These are phyloP conservation scores for Teratosphaeria gauchensis DNA, from an alignment of 2,329 filamentous ascomycete species.

Conservation along the genomic window DNA sequence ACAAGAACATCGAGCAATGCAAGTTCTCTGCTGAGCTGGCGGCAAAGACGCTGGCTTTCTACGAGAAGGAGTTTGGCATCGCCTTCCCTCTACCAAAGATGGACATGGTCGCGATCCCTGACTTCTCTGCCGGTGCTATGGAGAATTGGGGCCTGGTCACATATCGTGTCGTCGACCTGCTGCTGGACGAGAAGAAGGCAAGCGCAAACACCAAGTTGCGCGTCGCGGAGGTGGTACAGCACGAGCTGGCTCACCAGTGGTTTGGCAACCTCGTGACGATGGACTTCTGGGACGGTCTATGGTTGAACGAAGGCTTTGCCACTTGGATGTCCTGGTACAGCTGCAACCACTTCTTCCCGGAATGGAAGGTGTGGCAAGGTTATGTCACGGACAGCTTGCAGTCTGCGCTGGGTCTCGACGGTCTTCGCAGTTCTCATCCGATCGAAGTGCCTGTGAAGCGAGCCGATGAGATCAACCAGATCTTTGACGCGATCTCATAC, in stretches of 20 bases:
- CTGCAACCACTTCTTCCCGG: slow-evolving; percentile 89
- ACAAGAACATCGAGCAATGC: slow-evolving; percentile 82
- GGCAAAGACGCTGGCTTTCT: slow-evolving; percentile 82
- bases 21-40: slow-evolving; percentile 84
- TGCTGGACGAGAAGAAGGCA: slow-evolving; percentile 85
- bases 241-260: slow-evolving; percentile 96
- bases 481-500: slow-evolving; percentile 96
- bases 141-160: slow-evolving; percentile 97
- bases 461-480: slow-evolving; percentile 94
- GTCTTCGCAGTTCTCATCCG: slow-evolving; percentile 85
- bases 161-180: slow-evolving; percentile 82
- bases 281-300: slow-evolving; percentile 97
- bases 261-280: slow-evolving; percentile 96
- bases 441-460: slow-evolving; percentile 95
- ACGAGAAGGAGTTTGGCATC: slow-evolving; percentile 87
- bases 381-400: slow-evolving; percentile 92
- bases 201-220: slow-evolving; percentile 84
- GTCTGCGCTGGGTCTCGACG: slow-evolving; percentile 77
- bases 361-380: slow-evolving; percentile 96
- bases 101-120: slow-evolving; percentile 93
- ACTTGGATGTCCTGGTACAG: slow-evolving; percentile 93
- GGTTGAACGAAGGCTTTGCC: slow-evolving; percentile 90
- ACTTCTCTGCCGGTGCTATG: slow-evolving; percentile 94
- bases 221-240: slow-evolving; percentile 90
- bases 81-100: slow-evolving; percentile 85